phyloP scores from a whole-genome alignment of 2,329 filamentous ascomycete genomes.

The Alternaria hordeiaustralica region DNA sequence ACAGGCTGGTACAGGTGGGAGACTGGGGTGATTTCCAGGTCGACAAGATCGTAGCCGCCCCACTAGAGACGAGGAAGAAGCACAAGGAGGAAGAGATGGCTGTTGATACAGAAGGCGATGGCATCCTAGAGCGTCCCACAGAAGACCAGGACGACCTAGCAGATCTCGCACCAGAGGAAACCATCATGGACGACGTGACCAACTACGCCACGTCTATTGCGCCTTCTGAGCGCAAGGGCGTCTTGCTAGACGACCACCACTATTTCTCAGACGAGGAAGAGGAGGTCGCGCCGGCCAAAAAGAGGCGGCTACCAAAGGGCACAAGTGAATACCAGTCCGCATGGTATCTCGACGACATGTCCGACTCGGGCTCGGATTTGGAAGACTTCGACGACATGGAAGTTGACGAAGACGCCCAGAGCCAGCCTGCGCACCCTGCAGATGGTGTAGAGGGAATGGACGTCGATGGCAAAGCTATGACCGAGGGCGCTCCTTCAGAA shows the following conservation, averaged over 20 bases:
- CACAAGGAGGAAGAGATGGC: slow-evolving; percentile 71
- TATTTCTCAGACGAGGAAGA: slow-evolving; percentile 93
- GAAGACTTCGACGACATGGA: slow-evolving; percentile 66
- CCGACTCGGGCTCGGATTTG: slow-evolving; percentile 84
- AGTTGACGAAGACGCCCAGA: slow-evolving; percentile 60
- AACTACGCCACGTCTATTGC: slow-evolving; percentile 53
- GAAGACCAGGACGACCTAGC: slow-evolving; percentile 83
- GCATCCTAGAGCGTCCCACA: slow-evolving; percentile 73
- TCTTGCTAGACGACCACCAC: slow-evolving; percentile 93
- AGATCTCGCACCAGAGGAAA: slow-evolving; percentile 85
- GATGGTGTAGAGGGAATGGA: slow-evolving; percentile 77
- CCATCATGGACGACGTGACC: slow-evolving; percentile 75
- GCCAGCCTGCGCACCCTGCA: slow-evolving; percentile 69
- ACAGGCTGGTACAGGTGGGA: slow-evolving; percentile 87
- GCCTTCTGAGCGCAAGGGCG: slow-evolving; percentile 71
- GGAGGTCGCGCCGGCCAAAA: slow-evolving; percentile 63
- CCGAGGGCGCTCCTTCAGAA: slow-evolving; percentile 82
- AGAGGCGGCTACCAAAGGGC: slow-evolving; percentile 82
- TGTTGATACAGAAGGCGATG: slow-evolving; percentile 64
- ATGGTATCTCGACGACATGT: slow-evolving; percentile 86
- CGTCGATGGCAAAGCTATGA: slow-evolving; percentile 63
- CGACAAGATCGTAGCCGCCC: slow-evolving; percentile 82
- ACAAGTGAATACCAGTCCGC: slow-evolving; percentile 94
- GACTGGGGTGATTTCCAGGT: slow-evolving; percentile 96
- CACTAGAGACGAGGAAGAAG: slow-evolving; percentile 64